Percentiles rank a stretch among this genome's conserved stretches.
Conservation (phyloP, 371 early-diverging fungal genomes). For the Rhizopus arrhizus region DNA sequence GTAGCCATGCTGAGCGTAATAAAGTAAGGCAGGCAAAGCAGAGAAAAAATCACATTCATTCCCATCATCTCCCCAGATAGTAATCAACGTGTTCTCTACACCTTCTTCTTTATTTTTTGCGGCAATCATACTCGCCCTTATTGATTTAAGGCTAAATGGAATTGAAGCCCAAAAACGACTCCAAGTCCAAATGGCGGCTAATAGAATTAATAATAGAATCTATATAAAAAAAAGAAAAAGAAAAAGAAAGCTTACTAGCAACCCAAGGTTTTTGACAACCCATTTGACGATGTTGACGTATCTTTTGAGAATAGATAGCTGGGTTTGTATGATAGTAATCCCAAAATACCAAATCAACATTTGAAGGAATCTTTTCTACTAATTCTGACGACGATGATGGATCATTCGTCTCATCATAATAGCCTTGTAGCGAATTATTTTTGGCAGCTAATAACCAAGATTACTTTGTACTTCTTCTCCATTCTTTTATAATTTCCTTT, state of each 20-base stretch:
- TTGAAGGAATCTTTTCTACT: slow-evolving; percentile 63
- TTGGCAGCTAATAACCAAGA: slow-evolving; percentile 63
- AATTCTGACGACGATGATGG: slow-evolving; percentile 55
- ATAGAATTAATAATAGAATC: not conserved
- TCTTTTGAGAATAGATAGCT: slow-evolving; percentile 72
- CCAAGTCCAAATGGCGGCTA: slow-evolving; percentile 81
- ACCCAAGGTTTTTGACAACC: slow-evolving; percentile 82
- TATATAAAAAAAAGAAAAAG: not conserved
- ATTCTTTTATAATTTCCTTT: not conserved
- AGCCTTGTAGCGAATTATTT: slow-evolving; percentile 76
- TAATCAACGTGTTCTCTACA: slow-evolving; percentile 76
- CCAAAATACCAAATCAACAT: slow-evolving; percentile 83
- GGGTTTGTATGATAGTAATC: slow-evolving; percentile 82
- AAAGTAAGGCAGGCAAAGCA: slow-evolving; percentile 73
- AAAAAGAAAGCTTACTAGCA: slow-evolving; percentile 49
- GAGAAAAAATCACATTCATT: slow-evolving; percentile 87
- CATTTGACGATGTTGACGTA: slow-evolving; percentile 79
- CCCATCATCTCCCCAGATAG: slow-evolving; percentile 90
- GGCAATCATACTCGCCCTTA: slow-evolving; percentile 74
- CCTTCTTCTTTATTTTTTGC: slow-evolving; percentile 61
- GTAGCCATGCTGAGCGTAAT: slow-evolving; percentile 79
- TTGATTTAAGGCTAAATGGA: slow-evolving; percentile 77
- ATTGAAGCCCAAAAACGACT: slow-evolving; percentile 81
- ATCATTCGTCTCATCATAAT: slow-evolving; percentile 72
- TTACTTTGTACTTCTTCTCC: not conserved